Conservation (phyloP, 228 moss, liverwort and hornwort species). For the Sphagnum magellanicum region DNA sequence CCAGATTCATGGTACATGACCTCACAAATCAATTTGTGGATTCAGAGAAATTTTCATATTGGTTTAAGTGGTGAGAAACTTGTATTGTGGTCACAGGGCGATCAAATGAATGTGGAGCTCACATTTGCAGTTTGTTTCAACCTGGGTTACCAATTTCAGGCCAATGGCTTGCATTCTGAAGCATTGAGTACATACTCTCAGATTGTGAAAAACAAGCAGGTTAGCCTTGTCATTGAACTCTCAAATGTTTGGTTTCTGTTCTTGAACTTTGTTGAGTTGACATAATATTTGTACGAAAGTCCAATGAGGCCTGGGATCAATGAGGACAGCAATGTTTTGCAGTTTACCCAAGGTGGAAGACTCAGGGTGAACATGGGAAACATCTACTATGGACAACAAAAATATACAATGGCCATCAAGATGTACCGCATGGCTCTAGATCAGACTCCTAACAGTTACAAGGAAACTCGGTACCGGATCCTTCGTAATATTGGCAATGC, state of each 20-base stretch:
- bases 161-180: constrained; percentile 69
- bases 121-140: constrained; percentile 94
- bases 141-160: constrained; percentile 82
- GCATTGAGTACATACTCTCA: constrained; percentile 80
- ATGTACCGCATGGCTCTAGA: constrained; percentile 93
- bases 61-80: not conserved
- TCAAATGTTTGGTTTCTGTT: too few species aligned
- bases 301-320: too few species aligned
- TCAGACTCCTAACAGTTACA: constrained; percentile 72
- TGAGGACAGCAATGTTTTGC: constrained; percentile 1
- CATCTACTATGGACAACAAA: constrained; percentile 84
- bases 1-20: not conserved
- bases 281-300: too few species aligned
- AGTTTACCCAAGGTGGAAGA: constrained; percentile 71
- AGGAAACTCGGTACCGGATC: constrained; percentile 71
- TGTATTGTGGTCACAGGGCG: constrained; percentile 31
- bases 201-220: constrained; percentile 74
- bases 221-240: constrained; percentile 11
- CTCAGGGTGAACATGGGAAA: constrained; percentile 94
- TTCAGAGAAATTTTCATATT: not conserved
- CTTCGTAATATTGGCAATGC: constrained; percentile 82
- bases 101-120: constrained; percentile 77
- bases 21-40: not conserved
- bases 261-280: too few species aligned
- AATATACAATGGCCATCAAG: constrained; percentile 65